Percentiles rank a stretch among this genome's conserved stretches.
These are phyloP conservation scores for Solanum habrochaites DNA, from an alignment of 257 asterid genomes.

Conservation along the genomic window DNA sequence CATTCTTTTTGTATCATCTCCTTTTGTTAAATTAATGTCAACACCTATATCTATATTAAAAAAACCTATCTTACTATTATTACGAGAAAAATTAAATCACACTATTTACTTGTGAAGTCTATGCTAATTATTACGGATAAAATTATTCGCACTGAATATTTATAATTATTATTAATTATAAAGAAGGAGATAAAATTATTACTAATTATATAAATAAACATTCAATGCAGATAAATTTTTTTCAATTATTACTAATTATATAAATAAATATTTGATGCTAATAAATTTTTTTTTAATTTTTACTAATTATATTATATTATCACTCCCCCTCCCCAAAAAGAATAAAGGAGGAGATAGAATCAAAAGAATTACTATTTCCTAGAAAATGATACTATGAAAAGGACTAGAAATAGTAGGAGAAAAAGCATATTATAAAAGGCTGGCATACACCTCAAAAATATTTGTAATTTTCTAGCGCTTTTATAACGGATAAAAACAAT, in stretches of 20 bases:
- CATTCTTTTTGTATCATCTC: not conserved
- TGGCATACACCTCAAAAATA: not conserved
- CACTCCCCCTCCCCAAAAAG: too few species aligned
- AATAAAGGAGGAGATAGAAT: not conserved
- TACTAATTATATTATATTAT: too few species aligned
- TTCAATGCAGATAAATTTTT: too few species aligned
- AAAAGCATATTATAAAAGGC: not conserved
- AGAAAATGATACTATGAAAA: not conserved
- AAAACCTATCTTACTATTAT: too few species aligned
- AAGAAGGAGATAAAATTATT: too few species aligned
- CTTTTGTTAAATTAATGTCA: not conserved
- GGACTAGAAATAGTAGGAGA: not conserved
- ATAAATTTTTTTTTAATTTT: too few species aligned
- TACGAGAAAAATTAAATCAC: not conserved
- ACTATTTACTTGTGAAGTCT: not conserved
- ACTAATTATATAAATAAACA: too few species aligned
- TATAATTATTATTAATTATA: too few species aligned
- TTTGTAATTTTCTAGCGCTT: not conserved
- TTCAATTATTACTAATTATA: too few species aligned
- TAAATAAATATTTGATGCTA: too few species aligned
- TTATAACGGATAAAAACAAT: not conserved
- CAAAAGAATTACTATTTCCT: not conserved
- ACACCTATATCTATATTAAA: not conserved
- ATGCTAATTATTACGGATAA: too few species aligned
- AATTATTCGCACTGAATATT: too few species aligned